These are phyloP conservation scores for Protomyces pachydermus DNA, from an alignment of 1,139 yeast species.

Conservation along the genomic window DNA sequence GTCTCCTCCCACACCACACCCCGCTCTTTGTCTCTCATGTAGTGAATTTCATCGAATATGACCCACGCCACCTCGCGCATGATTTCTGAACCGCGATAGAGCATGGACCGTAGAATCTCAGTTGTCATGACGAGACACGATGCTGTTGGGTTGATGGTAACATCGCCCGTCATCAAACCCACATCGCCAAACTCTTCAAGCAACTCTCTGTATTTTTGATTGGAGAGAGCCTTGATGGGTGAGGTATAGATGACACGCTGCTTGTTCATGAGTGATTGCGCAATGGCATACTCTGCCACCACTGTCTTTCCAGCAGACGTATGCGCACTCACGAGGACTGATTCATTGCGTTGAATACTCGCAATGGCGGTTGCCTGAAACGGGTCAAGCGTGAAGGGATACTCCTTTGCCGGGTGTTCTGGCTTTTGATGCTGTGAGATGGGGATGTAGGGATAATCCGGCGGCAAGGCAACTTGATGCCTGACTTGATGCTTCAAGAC, in stretches of 20 bases:
- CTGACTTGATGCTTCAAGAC: conserved; percentile 53
- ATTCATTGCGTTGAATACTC: conserved; percentile 87
- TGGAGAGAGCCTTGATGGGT: conserved; percentile 93
- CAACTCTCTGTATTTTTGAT: conserved; percentile 92
- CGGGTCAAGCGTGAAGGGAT: conserved; percentile 90
- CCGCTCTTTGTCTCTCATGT: conserved; percentile 83
- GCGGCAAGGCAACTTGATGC: conserved; percentile 96
- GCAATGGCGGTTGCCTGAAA: conserved; percentile 95
- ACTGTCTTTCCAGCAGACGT: conserved; percentile 99
- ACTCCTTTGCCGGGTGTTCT: conserved; percentile 60
- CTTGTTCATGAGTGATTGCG: conserved; percentile 82
- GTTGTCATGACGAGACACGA: conserved; percentile 97
- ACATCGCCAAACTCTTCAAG: conserved; percentile 91
- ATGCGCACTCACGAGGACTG: conserved; percentile 97
- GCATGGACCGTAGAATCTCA: conserved; percentile 90
- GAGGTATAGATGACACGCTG: conserved; percentile 95
- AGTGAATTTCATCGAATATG: conserved; percentile 94
- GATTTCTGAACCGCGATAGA: conserved; percentile 88
- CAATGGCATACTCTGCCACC: conserved; percentile 97
- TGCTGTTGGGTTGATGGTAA: conserved; percentile 93
- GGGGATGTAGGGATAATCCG: conserved; percentile 79
- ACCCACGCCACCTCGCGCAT: conserved; percentile 95
- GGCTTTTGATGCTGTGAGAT: conserved; percentile 71
- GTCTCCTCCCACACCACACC: conserved; percentile 99
- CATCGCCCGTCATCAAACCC: conserved; percentile 97